These are phyloP conservation scores for Diplodia mutila DNA, from an alignment of 2,329 filamentous ascomycete species.

Conservation along the genomic window DNA sequence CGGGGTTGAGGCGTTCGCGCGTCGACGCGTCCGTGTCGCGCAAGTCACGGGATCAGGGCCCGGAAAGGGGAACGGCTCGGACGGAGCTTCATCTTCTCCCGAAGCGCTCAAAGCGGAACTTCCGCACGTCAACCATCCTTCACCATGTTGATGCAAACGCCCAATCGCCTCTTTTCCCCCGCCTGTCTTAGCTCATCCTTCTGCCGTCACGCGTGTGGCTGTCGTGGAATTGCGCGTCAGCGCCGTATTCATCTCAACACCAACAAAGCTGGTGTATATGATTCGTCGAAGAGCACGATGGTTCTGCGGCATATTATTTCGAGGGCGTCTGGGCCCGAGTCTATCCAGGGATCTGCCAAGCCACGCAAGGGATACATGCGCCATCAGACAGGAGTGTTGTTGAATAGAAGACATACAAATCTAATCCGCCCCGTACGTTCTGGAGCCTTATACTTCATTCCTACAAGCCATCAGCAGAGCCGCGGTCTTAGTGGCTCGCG, in stretches of 20 bases:
- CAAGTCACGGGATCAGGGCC: not conserved
- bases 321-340: not conserved
- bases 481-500: not conserved
- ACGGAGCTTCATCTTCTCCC: not conserved
- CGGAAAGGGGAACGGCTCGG: not conserved
- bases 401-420: not conserved
- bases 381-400: not conserved
- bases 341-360: not conserved
- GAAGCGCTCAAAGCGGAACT: not conserved
- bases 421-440: too few relatives aligned
- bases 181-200: not conserved
- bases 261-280: not conserved
- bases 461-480: not conserved
- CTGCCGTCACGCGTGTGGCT: not conserved
- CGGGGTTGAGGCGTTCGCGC: not conserved
- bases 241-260: not conserved
- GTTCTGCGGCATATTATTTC: not conserved
- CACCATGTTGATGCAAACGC: not conserved
- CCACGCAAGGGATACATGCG: not conserved
- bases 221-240: not conserved
- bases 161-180: not conserved
- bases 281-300: not conserved
- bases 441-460: not conserved
- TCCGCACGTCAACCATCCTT: not conserved
- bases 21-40: slow-evolving; percentile 1